phyloP scores from a whole-genome alignment of 1,284 basidiomycete genomes.

The Spongispora temasekensis region DNA sequence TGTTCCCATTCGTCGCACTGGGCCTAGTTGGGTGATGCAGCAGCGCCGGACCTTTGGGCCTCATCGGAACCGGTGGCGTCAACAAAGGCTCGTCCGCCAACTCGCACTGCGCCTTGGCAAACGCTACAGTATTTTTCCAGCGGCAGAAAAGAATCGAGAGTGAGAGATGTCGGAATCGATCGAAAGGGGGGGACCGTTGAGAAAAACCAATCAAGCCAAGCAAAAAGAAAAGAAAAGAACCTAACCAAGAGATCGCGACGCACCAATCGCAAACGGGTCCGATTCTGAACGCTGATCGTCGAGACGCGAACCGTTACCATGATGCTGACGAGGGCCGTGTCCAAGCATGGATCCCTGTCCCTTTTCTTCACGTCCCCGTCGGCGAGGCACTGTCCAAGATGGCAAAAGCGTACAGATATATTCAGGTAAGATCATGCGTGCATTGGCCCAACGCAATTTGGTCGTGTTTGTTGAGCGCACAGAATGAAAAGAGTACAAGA shows the following conservation, averaged over 20 bases:
- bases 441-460: not conserved
- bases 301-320: not conserved
- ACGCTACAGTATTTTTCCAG: too few species aligned
- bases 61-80: not conserved
- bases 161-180: not conserved
- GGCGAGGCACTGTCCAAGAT: conserved; percentile 13
- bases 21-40: not conserved
- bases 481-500: not conserved
- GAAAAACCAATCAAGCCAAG: not conserved
- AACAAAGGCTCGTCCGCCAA: conserved; percentile 7
- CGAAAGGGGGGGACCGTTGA: not conserved
- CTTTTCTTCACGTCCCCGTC: not conserved
- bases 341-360: not conserved
- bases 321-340: conserved; percentile 1
- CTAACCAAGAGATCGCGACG: not conserved
- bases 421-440: too few species aligned
- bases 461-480: not conserved
- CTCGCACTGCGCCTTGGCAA: conserved; percentile 18
- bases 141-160: not conserved
- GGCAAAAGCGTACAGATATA: not conserved
- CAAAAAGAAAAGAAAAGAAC: not conserved
- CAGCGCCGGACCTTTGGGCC: too few species aligned
- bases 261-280: conserved; percentile 27
- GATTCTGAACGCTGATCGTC: not conserved
- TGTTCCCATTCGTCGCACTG: not conserved